Evolutionary conservation across 305 asterid genomes (phyloP), one percentile per base, ranked within the genome.

Genomic region (Fraxinus latifolia): DNA sequence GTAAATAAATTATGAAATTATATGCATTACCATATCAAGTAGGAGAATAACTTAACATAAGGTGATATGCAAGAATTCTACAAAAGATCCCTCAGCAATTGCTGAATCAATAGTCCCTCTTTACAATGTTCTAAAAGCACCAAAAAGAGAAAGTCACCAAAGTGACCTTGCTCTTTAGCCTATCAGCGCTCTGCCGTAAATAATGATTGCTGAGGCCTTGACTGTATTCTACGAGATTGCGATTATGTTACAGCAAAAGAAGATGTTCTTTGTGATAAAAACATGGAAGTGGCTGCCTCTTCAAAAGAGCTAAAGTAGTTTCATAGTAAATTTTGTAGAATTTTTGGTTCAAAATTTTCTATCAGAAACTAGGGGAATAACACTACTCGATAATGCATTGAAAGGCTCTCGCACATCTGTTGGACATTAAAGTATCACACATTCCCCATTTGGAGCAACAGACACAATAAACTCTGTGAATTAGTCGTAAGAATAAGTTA

Each of bases 211-310:
- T 15, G 19, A 33, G 76, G 47, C 50, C 39, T n/a, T 34, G 15
- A 72, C 7, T 7, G 29, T 17, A n/a, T 72, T 72, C 76, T n/a
- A 72, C 4, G 3, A 33, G 25, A 33, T 32, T 42, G 0, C 29
- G 6, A 72, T 29, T 72, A n/a, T 72, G 77, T 15, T 72, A 72
- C 50, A 72, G 27, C 29, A 72, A 23, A 72, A 71, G 76, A 71
- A 33, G 50, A 32, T 29, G 2, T 72, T 33, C 77, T 33, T 72
- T 34, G 44, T 72, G 77, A n/a, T 72, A 7, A 32, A 72, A 33
- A 33, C 29, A 7, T 32, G 27, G 77, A 72, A 15, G 47, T 34
- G 21, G 50, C 27, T 33, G 77, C 47, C 39, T 33, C 14, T 32
- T 8, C 50, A n/a, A 72, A 72, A 34, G 77, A 33, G 47, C 50